Evolutionary conservation across 2,329 filamentous ascomycete genomes (phyloP).

Genomic region (Pseudonectria buxi): DNA sequence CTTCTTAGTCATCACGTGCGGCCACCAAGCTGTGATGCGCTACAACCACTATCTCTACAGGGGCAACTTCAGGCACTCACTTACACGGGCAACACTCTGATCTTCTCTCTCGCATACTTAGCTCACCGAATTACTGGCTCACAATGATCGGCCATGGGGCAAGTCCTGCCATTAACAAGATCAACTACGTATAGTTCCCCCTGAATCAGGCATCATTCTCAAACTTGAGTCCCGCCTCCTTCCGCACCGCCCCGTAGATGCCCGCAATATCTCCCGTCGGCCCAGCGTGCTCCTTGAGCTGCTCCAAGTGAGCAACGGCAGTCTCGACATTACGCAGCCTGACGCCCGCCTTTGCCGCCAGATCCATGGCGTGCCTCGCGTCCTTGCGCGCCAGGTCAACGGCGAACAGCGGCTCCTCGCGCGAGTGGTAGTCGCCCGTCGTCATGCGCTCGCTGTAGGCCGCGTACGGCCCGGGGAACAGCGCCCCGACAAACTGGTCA

Average conservation of each 20-base stretch:
- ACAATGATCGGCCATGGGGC: too few species aligned
- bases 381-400: constrained; percentile 82
- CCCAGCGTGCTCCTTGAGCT: constrained; percentile 62
- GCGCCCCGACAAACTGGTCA: constrained; percentile 61
- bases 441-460: constrained; percentile 71
- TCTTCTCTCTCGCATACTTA: too few species aligned
- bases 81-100: too few species aligned
- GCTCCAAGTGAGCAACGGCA: constrained; percentile 60
- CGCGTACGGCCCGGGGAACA: constrained; percentile 71
- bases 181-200: not conserved
- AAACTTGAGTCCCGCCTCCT: constrained; percentile 67
- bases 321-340: constrained; percentile 59
- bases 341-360: constrained; percentile 58
- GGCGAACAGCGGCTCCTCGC: constrained; percentile 73
- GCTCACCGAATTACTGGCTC: too few species aligned
- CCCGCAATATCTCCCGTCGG: constrained; percentile 70
- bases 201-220: constrained; percentile 43
- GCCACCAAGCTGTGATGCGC: too few species aligned
- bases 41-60: not conserved
- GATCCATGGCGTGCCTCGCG: constrained; percentile 60
- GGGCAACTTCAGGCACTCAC: too few species aligned
- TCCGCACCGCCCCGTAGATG: constrained; percentile 73
- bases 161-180: too few species aligned
- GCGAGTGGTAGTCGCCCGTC: constrained; percentile 67
- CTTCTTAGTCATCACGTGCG: constrained; percentile 1